Conservation (phyloP, 2,329 filamentous ascomycete species). For the Pseudopithomyces chartarum region DNA sequence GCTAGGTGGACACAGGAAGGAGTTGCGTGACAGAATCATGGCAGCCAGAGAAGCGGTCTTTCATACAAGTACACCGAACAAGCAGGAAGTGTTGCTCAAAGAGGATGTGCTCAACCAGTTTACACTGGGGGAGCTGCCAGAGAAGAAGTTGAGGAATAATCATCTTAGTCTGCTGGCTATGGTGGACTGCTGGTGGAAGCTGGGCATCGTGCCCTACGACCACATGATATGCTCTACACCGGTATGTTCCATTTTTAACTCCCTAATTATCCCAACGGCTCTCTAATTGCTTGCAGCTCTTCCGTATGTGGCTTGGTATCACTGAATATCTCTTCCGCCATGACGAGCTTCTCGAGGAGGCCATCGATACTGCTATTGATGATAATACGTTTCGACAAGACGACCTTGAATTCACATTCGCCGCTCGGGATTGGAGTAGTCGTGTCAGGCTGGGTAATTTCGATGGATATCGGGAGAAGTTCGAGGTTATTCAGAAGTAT, state of each 20-base stretch:
- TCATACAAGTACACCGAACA: conserved; percentile 22
- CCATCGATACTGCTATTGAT: conserved; percentile 81
- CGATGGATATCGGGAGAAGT: conserved; percentile 88
- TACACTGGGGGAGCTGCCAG: conserved; percentile 73
- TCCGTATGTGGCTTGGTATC: conserved; percentile 95
- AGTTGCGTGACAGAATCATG: conserved; percentile 76
- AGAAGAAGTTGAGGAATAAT: conserved; percentile 80
- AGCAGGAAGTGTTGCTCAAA: conserved; percentile 71
- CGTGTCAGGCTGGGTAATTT: conserved; percentile 91
- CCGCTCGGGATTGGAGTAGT: conserved; percentile 93
- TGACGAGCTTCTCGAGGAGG: conserved; percentile 77
- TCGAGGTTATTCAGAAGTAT: conserved; percentile 86
- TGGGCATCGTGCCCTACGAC: conserved; percentile 94
- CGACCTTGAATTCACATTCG: conserved; percentile 97
- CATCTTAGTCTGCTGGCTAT: conserved; percentile 93
- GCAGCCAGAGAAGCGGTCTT: conserved; percentile 74
- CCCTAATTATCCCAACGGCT: not conserved
- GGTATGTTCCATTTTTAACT: conserved; percentile 49
- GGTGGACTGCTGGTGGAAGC: conserved; percentile 96
- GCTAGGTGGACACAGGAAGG: conserved; percentile 80
- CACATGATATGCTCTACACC: conserved; percentile 99
- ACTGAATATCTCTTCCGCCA: conserved; percentile 95
- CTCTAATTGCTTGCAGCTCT: conserved; percentile 60
- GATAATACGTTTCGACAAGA: conserved; percentile 94
- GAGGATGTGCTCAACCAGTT: conserved; percentile 89